Evolutionary conservation across 176 grass and related monocot species (phyloP).

Genomic region (Musa itinerans): DNA sequence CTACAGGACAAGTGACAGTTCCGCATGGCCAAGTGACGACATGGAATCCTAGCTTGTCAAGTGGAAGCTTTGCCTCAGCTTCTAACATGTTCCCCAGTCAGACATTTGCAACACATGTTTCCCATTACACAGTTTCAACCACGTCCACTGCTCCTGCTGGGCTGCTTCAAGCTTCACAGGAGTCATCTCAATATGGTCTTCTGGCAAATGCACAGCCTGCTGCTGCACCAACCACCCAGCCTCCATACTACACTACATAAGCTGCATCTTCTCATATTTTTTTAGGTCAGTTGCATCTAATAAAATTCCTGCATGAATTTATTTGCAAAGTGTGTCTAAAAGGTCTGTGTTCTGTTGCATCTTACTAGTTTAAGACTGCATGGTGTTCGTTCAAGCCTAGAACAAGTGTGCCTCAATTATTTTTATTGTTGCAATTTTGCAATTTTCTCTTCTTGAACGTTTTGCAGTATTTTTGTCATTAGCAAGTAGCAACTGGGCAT

Average conservation of each 20-base stretch:
- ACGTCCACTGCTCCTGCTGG: slow-evolving; percentile 15
- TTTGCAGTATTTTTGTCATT: too few species aligned
- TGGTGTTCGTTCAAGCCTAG: too few species aligned
- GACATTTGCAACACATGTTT: slow-evolving; percentile 22
- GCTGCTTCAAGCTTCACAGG: slow-evolving; percentile 33
- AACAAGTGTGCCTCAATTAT: too few species aligned
- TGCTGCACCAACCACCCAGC: background rate
- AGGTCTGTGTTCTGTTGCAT: too few species aligned
- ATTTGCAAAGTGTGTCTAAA: background rate
- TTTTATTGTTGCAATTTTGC: too few species aligned
- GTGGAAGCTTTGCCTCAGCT: slow-evolving; percentile 31
- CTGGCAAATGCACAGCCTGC: slow-evolving; percentile 18
- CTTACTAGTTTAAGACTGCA: too few species aligned
- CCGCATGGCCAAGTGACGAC: slow-evolving; percentile 36
- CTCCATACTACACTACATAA: slow-evolving; percentile 5
- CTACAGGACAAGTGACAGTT: slow-evolving; percentile 6
- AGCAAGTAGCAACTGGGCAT: too few species aligned
- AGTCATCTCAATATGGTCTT: slow-evolving; percentile 37
- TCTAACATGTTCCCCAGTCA: slow-evolving; percentile 30
- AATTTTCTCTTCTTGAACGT: too few species aligned
- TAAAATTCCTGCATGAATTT: background rate
- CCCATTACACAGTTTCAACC: slow-evolving; percentile 29
- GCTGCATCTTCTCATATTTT: background rate
- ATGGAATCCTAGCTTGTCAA: slow-evolving; percentile 62
- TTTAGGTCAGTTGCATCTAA: background rate